Evolutionary conservation across 2,329 filamentous ascomycete species (phyloP).

Genomic region (Grosmannia penicillata): DNA sequence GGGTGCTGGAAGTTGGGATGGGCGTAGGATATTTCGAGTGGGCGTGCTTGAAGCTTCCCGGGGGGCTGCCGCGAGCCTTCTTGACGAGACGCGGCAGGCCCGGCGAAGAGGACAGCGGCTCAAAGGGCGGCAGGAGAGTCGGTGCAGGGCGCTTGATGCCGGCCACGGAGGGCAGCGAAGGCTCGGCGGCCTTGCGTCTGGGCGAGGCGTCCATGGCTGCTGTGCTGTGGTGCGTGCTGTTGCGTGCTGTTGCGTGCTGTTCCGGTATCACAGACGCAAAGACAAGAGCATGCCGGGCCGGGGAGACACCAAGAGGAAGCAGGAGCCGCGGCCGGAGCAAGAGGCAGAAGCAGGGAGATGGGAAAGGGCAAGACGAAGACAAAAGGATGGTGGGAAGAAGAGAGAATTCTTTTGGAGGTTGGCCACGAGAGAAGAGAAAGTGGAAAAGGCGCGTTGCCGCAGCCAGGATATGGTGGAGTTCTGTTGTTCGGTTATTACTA

Average conservation of each 20-base stretch:
- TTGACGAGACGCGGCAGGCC: constrained; percentile 54
- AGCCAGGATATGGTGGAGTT: constrained; percentile 1
- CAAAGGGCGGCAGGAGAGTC: constrained; percentile 63
- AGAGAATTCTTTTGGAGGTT: background rate
- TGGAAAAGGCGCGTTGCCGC: constrained; percentile 1
- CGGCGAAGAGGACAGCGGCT: constrained; percentile 65
- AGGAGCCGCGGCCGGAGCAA: background rate
- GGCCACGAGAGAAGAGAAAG: constrained; percentile 2
- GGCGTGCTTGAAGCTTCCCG: constrained; percentile 20
- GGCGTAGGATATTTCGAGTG: constrained; percentile 78
- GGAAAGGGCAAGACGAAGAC: background rate
- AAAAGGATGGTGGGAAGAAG: background rate
- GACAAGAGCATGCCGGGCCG: constrained; percentile 6
- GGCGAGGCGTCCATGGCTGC: constrained; percentile 32
- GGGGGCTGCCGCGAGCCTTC: constrained; percentile 16
- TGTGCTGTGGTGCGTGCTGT: no score
- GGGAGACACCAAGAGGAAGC: background rate
- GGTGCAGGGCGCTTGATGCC: constrained; percentile 48
- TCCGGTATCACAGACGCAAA: background rate
- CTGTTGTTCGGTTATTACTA: background rate
- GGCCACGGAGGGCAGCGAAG: constrained; percentile 21
- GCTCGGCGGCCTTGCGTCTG: constrained; percentile 16
- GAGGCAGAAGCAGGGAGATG: background rate
- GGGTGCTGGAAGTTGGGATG: constrained; percentile 83
- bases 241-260: constrained; percentile 2